Conservation (phyloP, 768 basidiomycete genomes). For the Hygrocybe punicea region DNA sequence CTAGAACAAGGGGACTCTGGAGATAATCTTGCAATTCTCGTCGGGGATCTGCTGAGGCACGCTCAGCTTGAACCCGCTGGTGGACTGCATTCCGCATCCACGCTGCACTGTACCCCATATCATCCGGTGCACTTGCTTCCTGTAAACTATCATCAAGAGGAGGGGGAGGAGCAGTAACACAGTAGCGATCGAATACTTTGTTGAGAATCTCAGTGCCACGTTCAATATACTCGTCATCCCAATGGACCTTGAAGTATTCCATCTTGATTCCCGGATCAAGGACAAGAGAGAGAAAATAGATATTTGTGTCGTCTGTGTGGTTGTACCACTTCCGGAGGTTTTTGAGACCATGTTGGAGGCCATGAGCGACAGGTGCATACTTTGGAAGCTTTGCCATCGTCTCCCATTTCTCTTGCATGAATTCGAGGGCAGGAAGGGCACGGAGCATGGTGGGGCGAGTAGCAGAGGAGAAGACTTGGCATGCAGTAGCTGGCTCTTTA, state of each 20-base stretch:
- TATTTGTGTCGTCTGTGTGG: conserved; percentile 18
- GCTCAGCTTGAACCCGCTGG: not conserved
- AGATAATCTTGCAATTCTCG: not conserved
- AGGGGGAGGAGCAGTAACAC: not conserved
- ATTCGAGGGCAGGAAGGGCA: conserved; percentile 27
- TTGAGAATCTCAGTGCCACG: conserved; percentile 12
- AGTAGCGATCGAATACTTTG: conserved; percentile 13
- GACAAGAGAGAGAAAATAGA: conserved; percentile 23
- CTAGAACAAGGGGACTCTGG: not conserved
- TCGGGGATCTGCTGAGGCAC: not conserved
- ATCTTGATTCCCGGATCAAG: conserved; percentile 22
- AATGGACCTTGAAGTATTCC: conserved; percentile 17
- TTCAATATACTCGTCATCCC: conserved; percentile 12
- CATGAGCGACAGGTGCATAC: conserved; percentile 15
- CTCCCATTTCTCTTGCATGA: conserved; percentile 17
- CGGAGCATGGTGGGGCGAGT: conserved; percentile 22
- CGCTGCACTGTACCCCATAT: not conserved
- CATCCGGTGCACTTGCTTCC: not conserved
- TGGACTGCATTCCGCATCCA: not conserved
- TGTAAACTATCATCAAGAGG: not conserved
- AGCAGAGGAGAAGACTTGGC: conserved; percentile 24
- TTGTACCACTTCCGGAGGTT: conserved; percentile 30
- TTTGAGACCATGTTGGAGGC: conserved; percentile 21
- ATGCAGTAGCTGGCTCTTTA: conserved; percentile 22
- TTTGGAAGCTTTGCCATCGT: conserved; percentile 14